Percentiles rank a stretch among this genome's conserved stretches.
These are phyloP conservation scores for Xanthoconium stramineum DNA, from an alignment of 768 basidiomycete species.

Conservation along the genomic window DNA sequence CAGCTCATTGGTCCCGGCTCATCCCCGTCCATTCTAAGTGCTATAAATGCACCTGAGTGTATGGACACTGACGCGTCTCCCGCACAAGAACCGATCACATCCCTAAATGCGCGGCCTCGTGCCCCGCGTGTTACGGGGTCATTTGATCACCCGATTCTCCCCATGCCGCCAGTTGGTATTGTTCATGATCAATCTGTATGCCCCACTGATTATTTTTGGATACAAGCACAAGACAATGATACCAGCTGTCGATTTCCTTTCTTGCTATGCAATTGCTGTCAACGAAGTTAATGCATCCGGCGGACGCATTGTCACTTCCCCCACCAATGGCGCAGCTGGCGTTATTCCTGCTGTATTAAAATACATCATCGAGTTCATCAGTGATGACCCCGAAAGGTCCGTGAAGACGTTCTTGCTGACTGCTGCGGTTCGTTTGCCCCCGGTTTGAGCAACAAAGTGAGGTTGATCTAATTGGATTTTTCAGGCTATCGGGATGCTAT, in stretches of 20 bases:
- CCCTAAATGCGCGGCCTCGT: constrained; percentile 15
- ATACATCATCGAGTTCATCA: constrained; percentile 88
- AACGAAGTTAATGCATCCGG: constrained; percentile 95
- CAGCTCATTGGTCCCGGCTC: constrained; percentile 34
- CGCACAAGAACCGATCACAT: constrained; percentile 1
- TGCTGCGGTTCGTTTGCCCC: constrained; percentile 57
- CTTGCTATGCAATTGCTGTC: constrained; percentile 91
- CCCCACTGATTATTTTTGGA: background rate
- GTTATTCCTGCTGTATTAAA: constrained; percentile 92
- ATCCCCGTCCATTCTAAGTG: constrained; percentile 12
- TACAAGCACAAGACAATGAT: constrained; percentile 77
- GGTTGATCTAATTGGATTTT: constrained; percentile 7
- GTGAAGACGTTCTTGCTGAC: constrained; percentile 88
- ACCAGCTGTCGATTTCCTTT: constrained; percentile 90
- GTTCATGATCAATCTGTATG: background rate
- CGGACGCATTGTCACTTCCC: constrained; percentile 92
- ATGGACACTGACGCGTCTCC: background rate
- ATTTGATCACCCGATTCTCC: constrained; percentile 74
- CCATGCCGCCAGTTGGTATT: constrained; percentile 73
- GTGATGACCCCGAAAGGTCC: constrained; percentile 86
- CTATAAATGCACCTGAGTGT: constrained; percentile 25
- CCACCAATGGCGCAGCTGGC: constrained; percentile 91
- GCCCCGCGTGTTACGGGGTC: constrained; percentile 61
- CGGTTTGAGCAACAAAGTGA: background rate
- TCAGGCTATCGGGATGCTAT: constrained; percentile 90